Base-by-base conservation (phyloP, 73 alveolate species). In the Breviolum minutum region DNA sequence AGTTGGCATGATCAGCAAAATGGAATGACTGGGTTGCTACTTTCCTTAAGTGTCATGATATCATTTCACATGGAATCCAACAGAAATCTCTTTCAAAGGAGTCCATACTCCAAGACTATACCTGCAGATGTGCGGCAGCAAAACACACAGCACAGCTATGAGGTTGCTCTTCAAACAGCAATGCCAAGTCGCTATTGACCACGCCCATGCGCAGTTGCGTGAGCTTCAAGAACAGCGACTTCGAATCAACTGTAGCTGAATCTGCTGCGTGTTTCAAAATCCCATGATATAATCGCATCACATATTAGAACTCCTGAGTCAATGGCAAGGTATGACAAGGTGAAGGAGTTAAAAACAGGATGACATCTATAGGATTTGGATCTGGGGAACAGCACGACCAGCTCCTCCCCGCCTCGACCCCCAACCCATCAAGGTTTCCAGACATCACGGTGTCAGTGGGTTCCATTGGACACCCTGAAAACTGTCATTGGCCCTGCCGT, bases 401-500 rank as follows among this genome's bases (percentile, higher is more conserved):
- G n/a, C n/a, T n/a, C n/a, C n/a, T n/a, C n/a, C 54, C 54, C 54
- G 54, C 54, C 54, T 40, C 54, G 54, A 40, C 54, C 54, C 54
- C 54, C 54, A 3, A 40, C 54, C 54, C 24, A 60, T 40, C 79
- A 7, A 90, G 97, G 97, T 74, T 71, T 61, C 88, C 97, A 16
- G 87, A 26, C 4, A 29, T 48, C 48, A 48, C 74, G 32, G 76
- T 90, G 77, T 90, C 97, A 8, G 27, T 90, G 76, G 97, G 97
- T 24, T 90, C 97, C 24, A 27, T 90, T 7, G 97, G 97, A 0
- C 97, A 90, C 60, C 97, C 97, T 8, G 84, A 60, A 40, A 54
- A 22, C 64, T 90, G 97, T 76, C 12, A 66, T 32, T 90, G 97
- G 97, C 88, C 97, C 2, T 90, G 97, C 40, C 97, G 97, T 20